These are phyloP conservation scores for Cyclospora cayetanensis DNA, from an alignment of 169 alveolate species.

Conservation along the genomic window DNA sequence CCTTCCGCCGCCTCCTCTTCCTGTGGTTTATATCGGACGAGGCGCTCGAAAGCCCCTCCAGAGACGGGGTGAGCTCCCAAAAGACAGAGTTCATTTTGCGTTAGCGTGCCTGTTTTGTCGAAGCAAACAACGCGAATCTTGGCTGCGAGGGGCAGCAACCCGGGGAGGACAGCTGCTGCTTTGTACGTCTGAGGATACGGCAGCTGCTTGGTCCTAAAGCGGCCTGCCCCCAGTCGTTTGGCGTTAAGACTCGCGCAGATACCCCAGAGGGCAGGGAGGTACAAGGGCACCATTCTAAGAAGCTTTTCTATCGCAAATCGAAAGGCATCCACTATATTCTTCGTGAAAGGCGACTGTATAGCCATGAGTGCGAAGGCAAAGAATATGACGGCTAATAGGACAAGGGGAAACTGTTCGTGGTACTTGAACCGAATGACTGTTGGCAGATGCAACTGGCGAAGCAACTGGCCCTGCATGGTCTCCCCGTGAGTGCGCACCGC, in stretches of 20 bases:
- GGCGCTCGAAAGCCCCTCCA: not conserved
- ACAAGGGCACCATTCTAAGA: conserved; percentile 28
- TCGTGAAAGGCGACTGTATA: not conserved
- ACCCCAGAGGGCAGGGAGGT: conserved; percentile 59
- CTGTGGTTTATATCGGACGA: not conserved
- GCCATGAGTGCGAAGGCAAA: not conserved
- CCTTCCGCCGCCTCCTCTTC: not conserved
- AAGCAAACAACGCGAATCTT: conserved; percentile 21
- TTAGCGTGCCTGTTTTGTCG: conserved; percentile 67
- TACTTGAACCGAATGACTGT: not conserved
- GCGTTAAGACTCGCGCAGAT: conserved; percentile 15
- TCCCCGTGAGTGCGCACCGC: conserved; percentile 3
- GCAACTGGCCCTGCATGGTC: conserved; percentile 34
- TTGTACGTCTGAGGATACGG: not conserved
- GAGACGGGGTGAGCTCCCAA: conserved; percentile 26
- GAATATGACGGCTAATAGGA: not conserved
- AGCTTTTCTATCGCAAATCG: conserved; percentile 7
- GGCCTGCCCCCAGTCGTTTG: not conserved
- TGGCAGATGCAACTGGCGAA: conserved; percentile 37
- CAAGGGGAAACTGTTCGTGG: not conserved
- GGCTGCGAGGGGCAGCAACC: conserved; percentile 61
- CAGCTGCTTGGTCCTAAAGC: not conserved
- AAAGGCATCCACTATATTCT: not conserved
- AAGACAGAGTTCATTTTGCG: not conserved
- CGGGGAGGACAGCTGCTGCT: conserved; percentile 27